Percentiles rank a stretch among this genome's conserved stretches.
These are phyloP conservation scores for Aspergillus proliferans DNA, from an alignment of 2,329 filamentous ascomycete genomes.

Conservation along the genomic window DNA sequence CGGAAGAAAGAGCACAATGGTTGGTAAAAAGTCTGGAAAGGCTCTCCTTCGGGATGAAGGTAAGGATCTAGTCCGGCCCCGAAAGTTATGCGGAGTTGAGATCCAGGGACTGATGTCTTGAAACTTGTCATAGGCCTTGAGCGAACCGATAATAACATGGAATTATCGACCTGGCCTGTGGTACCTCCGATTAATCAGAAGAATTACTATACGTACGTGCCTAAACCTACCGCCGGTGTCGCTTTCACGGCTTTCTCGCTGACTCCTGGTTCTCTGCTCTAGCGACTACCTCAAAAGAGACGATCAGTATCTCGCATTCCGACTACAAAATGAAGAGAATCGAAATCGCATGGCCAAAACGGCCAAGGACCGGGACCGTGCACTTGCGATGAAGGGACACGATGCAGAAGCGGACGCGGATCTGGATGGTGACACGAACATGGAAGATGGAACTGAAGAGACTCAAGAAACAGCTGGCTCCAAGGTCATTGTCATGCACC, in stretches of 20 bases:
- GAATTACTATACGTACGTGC: conserved; percentile 86
- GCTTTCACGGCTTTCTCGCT: conserved; percentile 3
- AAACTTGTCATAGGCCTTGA: conserved; percentile 63
- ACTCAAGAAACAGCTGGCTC: conserved; percentile 65
- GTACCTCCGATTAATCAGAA: conserved; percentile 96
- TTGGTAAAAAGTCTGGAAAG: conserved; percentile 60
- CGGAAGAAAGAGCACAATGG: conserved; percentile 42
- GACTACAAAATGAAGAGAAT: conserved; percentile 80
- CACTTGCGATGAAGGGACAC: conserved; percentile 58
- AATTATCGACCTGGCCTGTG: conserved; percentile 87
- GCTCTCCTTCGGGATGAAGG: conserved; percentile 57
- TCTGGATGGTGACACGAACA: conserved; percentile 46
- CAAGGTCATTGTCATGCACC: conserved; percentile 90
- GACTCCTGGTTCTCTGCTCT: conserved; percentile 5
- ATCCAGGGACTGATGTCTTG: conserved; percentile 4
- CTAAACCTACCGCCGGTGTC: neutral
- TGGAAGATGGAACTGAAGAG: conserved; percentile 51
- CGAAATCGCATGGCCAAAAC: conserved; percentile 76
- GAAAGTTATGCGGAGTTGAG: neutral
- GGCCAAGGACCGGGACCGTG: conserved; percentile 81
- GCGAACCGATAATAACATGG: conserved; percentile 97
- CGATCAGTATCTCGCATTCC: conserved; percentile 85
- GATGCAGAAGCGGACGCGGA: conserved; percentile 31
- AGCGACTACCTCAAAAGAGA: conserved; percentile 98
- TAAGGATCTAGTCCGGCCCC: conserved; percentile 15